A percentile compares a stretch with the other conserved stretches of the same genome.
Evolutionary conservation across 306 rosid genomes (phyloP).

Genomic region (Prunus fruticosa): DNA sequence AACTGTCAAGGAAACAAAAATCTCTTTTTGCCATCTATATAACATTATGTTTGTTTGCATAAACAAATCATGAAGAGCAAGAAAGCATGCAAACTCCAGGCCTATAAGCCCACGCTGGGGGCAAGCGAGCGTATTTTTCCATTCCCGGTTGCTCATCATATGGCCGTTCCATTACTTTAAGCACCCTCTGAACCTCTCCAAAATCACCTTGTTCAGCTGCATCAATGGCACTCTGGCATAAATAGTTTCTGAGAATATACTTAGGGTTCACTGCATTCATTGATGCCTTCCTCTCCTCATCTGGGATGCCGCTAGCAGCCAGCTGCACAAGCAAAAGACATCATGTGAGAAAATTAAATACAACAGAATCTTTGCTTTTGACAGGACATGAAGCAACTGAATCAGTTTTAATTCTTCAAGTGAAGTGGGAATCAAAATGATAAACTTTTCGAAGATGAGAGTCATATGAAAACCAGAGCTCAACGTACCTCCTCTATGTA

Average conservation of each 20-base stretch:
- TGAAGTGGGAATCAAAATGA: not conserved
- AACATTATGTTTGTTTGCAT: constrained; percentile 3
- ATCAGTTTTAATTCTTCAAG: not conserved
- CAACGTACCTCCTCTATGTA: constrained; percentile 75
- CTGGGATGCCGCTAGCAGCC: constrained; percentile 63
- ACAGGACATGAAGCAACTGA: not conserved
- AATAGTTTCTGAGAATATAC: constrained; percentile 85
- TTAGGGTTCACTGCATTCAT: constrained; percentile 91
- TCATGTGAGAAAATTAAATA: not conserved
- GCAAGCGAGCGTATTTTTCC: constrained; percentile 97
- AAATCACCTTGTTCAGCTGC: constrained; percentile 96
- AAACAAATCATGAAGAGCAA: constrained; percentile 76
- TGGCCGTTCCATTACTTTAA: constrained; percentile 81
- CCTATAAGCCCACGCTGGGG: constrained; percentile 99
- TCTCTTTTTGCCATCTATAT: constrained; percentile 19
- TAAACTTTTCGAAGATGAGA: not conserved
- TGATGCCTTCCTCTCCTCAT: constrained; percentile 73
- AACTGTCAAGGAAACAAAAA: not conserved
- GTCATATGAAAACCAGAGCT: not conserved
- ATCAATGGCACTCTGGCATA: constrained; percentile 94
- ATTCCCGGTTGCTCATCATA: constrained; percentile 96
- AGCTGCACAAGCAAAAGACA: constrained; percentile 52
- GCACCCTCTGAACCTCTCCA: constrained; percentile 72
- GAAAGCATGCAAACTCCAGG: constrained; percentile 99
- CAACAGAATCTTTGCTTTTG: not conserved